phyloP scores from a whole-genome alignment of 2,329 filamentous ascomycete species.

The Neofusicoccum parvum region DNA sequence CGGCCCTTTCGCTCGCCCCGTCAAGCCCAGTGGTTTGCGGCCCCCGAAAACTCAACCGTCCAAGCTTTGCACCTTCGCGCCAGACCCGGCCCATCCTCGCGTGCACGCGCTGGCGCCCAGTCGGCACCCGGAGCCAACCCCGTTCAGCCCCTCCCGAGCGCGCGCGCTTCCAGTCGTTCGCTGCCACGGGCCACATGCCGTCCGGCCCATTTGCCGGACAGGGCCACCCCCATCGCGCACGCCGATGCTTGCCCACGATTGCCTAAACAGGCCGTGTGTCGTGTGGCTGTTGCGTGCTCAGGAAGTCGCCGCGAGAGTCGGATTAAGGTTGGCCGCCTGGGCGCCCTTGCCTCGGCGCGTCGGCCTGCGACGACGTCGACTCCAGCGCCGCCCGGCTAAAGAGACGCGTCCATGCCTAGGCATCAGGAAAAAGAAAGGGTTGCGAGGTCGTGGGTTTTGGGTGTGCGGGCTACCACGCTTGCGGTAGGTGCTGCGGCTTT shows the following conservation, averaged over 20 bases:
- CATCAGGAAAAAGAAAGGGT: background rate
- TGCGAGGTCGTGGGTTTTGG: background rate
- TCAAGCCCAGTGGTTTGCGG: background rate
- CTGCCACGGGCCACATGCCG: background rate
- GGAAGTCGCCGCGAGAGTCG: background rate
- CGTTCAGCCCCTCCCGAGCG: slow-evolving; percentile 11
- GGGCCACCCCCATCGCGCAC: background rate
- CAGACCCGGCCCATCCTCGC: background rate
- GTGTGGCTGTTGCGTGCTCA: background rate
- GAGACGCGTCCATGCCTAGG: background rate
- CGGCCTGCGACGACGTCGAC: background rate
- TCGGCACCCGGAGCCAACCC: background rate
- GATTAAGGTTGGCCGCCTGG: background rate
- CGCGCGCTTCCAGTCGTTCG: background rate
- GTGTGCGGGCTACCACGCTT: background rate
- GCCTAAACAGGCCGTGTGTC: background rate
- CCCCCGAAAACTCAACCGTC: background rate
- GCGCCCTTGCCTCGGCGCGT: background rate
- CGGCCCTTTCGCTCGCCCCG: background rate
- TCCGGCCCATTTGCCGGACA: background rate
- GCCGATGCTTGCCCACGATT: background rate
- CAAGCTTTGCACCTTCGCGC: background rate
- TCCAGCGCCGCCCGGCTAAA: background rate
- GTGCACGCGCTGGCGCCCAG: background rate
- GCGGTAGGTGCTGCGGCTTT: background rate